Evolutionary conservation across 2,329 filamentous ascomycete species (phyloP), one percentile per base, ranked within the genome.

Genomic region (Emergomyces africanus): DNA sequence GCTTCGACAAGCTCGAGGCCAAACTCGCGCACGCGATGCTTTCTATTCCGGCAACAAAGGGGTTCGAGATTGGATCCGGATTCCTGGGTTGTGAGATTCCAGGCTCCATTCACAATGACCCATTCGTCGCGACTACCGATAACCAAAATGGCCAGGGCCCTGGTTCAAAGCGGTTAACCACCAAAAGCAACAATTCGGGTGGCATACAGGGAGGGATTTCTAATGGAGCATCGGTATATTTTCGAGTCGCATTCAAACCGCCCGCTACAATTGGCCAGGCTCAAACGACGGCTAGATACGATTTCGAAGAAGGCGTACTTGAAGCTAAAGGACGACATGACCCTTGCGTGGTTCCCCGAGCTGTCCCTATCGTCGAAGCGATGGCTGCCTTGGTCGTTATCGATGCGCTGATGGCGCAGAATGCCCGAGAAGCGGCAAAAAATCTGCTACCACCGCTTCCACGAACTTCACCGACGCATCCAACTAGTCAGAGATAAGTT

Each of bases 171-270:
- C n/a, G 61, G 63, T 81, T 96, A 57, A 86, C 85, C 9, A 96
- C 92, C 59, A 88, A 87, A 78, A 96, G 92, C 30, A 97, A 97
- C 79, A 90, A 96, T 79, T 92, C 87, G 1, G 92, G 92, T 14
- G 94, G 92, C 64, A 89, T 97, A 66, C 92, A 97, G 77, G 94
- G 92, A 49, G 92, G 92, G 57, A 97, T 97, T 74, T 87, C 88
- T 56, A 97, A 97, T 74, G 94, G 92, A 60, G 89, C 89, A 42
- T 87, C 86, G 61, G 90, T 97, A 76, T 97, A 94, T 81, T 97
- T 97, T 83, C 85, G 88, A 56, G 86, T 96, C 5, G 91, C 84
- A 18, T 97, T 97, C 83, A 97, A 97, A 81, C 89, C 92, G 10
- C 85, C 92, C 2, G 91, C 92, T 35, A 97, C 94, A 2, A 97